phyloP scores from a whole-genome alignment of 1,139 yeast genomes.

The Geotrichum cucujoidarum region DNA sequence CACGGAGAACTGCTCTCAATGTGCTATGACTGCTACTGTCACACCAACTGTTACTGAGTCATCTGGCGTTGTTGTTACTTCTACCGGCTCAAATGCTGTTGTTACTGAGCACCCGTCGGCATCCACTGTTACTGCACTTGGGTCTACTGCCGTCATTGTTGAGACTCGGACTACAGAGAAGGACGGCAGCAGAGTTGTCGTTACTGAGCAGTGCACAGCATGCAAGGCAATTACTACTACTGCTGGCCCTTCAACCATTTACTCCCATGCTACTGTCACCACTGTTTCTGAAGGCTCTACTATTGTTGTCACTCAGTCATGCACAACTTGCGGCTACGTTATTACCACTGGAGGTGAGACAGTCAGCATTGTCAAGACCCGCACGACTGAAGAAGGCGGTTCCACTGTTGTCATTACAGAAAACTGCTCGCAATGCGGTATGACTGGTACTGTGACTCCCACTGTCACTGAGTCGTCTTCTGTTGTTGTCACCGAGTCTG shows the following conservation, averaged over 20 bases:
- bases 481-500: neutral
- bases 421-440: constrained; percentile 6
- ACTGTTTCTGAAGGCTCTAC: neutral
- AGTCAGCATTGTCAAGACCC: constrained; percentile 12
- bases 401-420: constrained; percentile 6
- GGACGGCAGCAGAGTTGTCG: constrained; percentile 1
- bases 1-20: constrained; percentile 9
- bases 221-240: constrained; percentile 13
- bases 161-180: constrained; percentile 7
- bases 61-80: neutral
- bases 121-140: constrained; percentile 4
- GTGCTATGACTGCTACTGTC: constrained; percentile 5
- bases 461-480: neutral
- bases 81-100: neutral
- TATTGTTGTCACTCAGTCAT: neutral
- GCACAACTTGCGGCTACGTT: neutral
- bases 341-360: constrained; percentile 5
- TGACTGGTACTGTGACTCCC: constrained; percentile 3
- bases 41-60: neutral
- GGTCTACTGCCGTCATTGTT: constrained; percentile 6
- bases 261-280: neutral
- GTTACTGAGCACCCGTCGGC: no score
- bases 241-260: neutral
- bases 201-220: constrained; percentile 8
- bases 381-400: neutral